Conservation (phyloP, 1,284 basidiomycete genomes). For the Apiotrichum siamense region DNA sequence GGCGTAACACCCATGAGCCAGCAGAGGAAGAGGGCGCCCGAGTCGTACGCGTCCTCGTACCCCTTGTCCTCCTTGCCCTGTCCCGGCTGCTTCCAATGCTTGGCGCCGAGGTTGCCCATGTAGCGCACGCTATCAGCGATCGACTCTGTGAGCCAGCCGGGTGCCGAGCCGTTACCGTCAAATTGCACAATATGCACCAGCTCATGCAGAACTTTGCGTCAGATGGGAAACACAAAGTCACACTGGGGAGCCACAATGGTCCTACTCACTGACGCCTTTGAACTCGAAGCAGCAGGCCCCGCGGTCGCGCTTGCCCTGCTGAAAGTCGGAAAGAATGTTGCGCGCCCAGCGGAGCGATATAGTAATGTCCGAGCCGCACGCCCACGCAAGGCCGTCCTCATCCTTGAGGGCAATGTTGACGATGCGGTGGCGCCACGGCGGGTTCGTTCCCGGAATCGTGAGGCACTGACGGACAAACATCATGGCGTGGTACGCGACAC, state of each 20-base stretch:
- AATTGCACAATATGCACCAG: constrained; percentile 32
- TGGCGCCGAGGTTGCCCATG: constrained; percentile 23
- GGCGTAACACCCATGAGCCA: constrained; percentile 23
- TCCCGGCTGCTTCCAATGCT: constrained; percentile 31
- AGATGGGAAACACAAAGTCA: no score
- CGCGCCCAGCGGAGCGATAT: constrained; percentile 29
- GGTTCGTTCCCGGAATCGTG: not conserved
- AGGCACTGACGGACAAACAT: constrained; percentile 15
- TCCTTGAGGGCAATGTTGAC: constrained; percentile 27
- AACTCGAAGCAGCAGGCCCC: constrained; percentile 31
- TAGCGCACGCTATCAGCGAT: constrained; percentile 32
- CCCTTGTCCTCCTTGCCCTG: constrained; percentile 24
- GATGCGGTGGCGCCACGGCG: constrained; percentile 26
- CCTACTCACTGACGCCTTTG: constrained; percentile 39
- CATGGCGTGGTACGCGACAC: constrained; percentile 25
- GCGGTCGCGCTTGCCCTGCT: constrained; percentile 16
- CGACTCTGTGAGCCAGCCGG: constrained; percentile 32
- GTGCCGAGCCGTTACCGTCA: constrained; percentile 22
- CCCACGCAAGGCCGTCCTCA: constrained; percentile 28
- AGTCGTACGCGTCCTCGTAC: constrained; percentile 33
- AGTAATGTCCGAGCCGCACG: constrained; percentile 23
- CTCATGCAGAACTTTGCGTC: constrained; percentile 27
- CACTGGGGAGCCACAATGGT: no score
- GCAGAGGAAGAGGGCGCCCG: constrained; percentile 29
- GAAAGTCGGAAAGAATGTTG: constrained; percentile 17